Evolutionary conservation across 2,329 filamentous ascomycete species (phyloP).

Genomic region (Claviceps purpurea): DNA sequence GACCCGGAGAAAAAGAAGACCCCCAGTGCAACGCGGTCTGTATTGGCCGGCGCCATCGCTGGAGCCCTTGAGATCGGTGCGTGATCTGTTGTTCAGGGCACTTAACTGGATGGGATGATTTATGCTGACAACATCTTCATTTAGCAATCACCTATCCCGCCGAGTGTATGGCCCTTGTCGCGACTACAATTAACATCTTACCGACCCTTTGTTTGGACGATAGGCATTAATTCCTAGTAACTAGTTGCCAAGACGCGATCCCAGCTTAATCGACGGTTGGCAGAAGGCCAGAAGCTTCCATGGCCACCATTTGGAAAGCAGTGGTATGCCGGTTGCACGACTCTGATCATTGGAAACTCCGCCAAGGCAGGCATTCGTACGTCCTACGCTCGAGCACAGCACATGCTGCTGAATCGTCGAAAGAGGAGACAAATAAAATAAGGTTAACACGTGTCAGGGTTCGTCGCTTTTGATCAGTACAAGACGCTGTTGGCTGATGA

Average conservation of each 20-base stretch:
- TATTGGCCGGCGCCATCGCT: constrained; percentile 84
- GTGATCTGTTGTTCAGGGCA: constrained; percentile 8
- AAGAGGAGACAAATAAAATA: neutral
- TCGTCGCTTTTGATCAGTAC: constrained; percentile 93
- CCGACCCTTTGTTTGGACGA: neutral
- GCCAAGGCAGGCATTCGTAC: constrained; percentile 88
- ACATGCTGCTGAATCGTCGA: neutral
- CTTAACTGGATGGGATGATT: neutral
- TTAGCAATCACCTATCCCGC: constrained; percentile 80
- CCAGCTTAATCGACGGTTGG: constrained; percentile 77
- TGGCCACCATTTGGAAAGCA: constrained; percentile 88
- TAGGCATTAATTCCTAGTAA: neutral
- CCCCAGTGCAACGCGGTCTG: constrained; percentile 75
- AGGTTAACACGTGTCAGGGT: constrained; percentile 27
- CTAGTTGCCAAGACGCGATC: constrained; percentile 86
- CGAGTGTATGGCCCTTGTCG: constrained; percentile 48
- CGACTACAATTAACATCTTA: neutral
- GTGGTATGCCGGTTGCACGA: constrained; percentile 98
- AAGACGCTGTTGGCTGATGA: constrained; percentile 70
- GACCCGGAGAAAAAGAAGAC: constrained; percentile 25
- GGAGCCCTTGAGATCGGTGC: constrained; percentile 87
- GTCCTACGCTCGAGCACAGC: constrained; percentile 18
- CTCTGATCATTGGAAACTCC: constrained; percentile 90
- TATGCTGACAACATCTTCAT: neutral
- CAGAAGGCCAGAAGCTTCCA: constrained; percentile 73